These are phyloP conservation scores for Dujonia santamariae DNA, from an alignment of 1,139 yeast genomes.

Conservation along the genomic window DNA sequence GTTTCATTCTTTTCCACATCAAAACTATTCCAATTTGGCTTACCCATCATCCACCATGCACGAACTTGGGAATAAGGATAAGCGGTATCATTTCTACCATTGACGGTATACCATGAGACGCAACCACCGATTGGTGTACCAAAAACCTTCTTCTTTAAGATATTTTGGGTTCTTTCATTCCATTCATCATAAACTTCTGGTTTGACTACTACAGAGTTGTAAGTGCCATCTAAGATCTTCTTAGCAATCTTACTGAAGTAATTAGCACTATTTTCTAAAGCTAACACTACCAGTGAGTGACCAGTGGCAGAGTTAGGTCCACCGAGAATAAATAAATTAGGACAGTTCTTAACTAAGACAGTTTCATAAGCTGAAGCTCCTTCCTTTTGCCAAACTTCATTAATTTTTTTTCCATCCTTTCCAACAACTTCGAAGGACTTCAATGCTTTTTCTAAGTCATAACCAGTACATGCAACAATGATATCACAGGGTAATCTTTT, in stretches of 20 bases:
- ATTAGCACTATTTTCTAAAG: slow-evolving; percentile 35
- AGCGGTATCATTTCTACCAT: slow-evolving; percentile 30
- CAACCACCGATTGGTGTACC: slow-evolving; percentile 46
- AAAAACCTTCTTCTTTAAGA: slow-evolving; percentile 29
- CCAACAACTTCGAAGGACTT: slow-evolving; percentile 23
- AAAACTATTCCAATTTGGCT: slow-evolving; percentile 29
- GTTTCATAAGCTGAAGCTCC: slow-evolving; percentile 40
- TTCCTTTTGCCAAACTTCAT: slow-evolving; percentile 26
- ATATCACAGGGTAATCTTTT: slow-evolving; percentile 32
- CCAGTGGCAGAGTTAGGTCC: slow-evolving; percentile 48
- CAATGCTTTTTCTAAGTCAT: slow-evolving; percentile 22
- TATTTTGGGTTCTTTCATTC: slow-evolving; percentile 27
- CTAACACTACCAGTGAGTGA: slow-evolving; percentile 41
- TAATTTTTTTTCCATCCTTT: slow-evolving; percentile 20
- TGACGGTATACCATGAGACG: slow-evolving; percentile 36
- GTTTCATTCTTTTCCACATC: slow-evolving; percentile 3
- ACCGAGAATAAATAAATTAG: slow-evolving; percentile 35
- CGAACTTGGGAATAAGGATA: slow-evolving; percentile 39
- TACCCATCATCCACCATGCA: slow-evolving; percentile 28
- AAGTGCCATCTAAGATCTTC: slow-evolving; percentile 28
- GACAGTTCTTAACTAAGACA: slow-evolving; percentile 28
- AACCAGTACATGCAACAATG: slow-evolving; percentile 46
- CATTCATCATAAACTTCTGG: slow-evolving; percentile 34
- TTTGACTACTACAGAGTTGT: slow-evolving; percentile 30
- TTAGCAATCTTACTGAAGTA: slow-evolving; percentile 24